These are phyloP conservation scores for Vigna mungo DNA, from an alignment of 306 rosid genomes.

Conservation along the genomic window DNA sequence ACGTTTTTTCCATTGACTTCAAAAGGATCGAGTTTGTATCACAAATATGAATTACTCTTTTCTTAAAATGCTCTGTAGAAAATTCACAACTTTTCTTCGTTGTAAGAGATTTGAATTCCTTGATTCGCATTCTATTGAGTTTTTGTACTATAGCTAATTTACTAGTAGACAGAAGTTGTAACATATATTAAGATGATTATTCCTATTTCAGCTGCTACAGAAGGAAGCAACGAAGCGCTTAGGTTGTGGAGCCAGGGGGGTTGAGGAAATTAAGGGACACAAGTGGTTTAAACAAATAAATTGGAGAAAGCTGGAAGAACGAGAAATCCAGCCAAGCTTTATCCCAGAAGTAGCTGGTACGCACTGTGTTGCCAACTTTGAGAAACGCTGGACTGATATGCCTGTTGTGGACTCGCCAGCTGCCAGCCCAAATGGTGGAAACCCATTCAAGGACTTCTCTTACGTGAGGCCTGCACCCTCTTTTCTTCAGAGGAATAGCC, in stretches of 20 bases:
- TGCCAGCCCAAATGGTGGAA: constrained; percentile 81
- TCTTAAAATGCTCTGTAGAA: constrained; percentile 22
- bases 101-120: not conserved
- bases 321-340: constrained; percentile 89
- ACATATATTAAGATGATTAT: not conserved
- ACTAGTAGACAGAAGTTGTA: not conserved
- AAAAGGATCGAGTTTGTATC: constrained; percentile 8
- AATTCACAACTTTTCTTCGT: not conserved
- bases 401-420: constrained; percentile 86
- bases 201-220: constrained; percentile 70
- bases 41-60: not conserved
- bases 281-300: constrained; percentile 90
- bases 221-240: constrained; percentile 79
- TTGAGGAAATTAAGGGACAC: constrained; percentile 82
- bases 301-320: constrained; percentile 80
- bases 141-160: constrained; percentile 3
- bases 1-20: not conserved
- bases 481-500: constrained; percentile 64
- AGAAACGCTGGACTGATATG: constrained; percentile 95
- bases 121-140: constrained; percentile 15
- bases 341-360: constrained; percentile 86
- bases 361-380: constrained; percentile 93
- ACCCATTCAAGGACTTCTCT: constrained; percentile 76
- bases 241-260: constrained; percentile 71
- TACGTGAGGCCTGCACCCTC: constrained; percentile 86